phyloP scores from a whole-genome alignment of 2,329 filamentous ascomycete species.

The Sporothrix pseudoabietina region DNA sequence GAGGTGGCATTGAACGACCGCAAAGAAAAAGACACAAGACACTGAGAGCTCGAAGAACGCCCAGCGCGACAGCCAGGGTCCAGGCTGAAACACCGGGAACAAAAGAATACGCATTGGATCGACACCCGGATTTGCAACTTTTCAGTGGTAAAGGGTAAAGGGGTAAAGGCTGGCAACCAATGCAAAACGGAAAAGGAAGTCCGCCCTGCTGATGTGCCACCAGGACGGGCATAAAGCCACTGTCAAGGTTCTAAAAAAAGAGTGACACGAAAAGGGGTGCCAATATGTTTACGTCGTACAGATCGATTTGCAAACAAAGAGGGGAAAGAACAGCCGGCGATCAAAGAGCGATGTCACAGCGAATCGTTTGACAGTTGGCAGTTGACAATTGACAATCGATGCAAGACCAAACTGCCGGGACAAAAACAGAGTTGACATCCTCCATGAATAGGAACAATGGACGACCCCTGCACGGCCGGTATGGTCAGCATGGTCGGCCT shows the following conservation, averaged over 20 bases:
- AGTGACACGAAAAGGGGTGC: neutral
- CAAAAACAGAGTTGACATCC: neutral
- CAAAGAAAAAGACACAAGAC: neutral
- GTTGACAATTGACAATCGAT: neutral
- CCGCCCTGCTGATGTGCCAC: neutral
- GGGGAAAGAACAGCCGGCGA: neutral
- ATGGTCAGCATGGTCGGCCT: neutral
- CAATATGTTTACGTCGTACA: no score
- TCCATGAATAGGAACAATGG: neutral
- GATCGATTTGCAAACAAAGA: neutral
- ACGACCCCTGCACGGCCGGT: neutral
- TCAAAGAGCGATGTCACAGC: neutral
- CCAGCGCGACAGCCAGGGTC: neutral
- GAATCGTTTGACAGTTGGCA: neutral
- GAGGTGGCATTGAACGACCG: neutral
- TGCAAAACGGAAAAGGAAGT: neutral
- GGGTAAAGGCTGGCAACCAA: neutral
- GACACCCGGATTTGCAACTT: neutral
- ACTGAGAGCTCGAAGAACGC: neutral
- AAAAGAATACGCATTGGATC: neutral
- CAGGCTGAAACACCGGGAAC: neutral
- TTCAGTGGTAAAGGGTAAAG: neutral
- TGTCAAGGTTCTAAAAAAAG: neutral
- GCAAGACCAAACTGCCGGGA: neutral
- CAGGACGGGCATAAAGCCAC: neutral